These are phyloP conservation scores for Lecanicillium sp. DNA, from an alignment of 2,329 filamentous ascomycete species.

Conservation along the genomic window DNA sequence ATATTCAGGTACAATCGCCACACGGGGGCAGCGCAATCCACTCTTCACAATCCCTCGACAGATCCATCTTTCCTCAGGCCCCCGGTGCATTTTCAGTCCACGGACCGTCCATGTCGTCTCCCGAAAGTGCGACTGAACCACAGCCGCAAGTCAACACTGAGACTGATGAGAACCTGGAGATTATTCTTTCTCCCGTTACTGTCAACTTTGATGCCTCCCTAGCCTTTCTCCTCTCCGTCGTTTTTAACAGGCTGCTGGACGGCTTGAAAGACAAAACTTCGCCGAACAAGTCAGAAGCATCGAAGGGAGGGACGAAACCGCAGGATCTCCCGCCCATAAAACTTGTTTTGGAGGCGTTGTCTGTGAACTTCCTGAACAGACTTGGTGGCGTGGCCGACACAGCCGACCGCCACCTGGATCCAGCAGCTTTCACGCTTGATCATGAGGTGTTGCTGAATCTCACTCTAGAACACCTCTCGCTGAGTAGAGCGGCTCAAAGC, in stretches of 20 bases:
- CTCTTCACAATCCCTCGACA: conserved; percentile 23
- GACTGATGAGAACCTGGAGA: conserved; percentile 33
- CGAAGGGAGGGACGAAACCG: conserved; percentile 9
- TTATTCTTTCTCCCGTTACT: conserved; percentile 43
- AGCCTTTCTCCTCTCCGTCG: conserved; percentile 45
- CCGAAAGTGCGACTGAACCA: background rate
- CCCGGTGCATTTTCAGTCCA: conserved; percentile 56
- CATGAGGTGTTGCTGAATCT: conserved; percentile 15
- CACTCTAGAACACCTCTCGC: conserved; percentile 3
- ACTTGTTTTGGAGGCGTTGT: conserved; percentile 40
- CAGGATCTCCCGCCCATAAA: conserved; percentile 22
- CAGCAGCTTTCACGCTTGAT: conserved; percentile 29
- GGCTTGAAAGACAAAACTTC: conserved; percentile 26
- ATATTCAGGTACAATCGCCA: conserved; percentile 27
- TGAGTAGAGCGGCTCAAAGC: conserved; percentile 1
- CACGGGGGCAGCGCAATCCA: conserved; percentile 19
- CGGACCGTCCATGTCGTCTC: conserved; percentile 8
- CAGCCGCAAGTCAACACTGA: conserved; percentile 2
- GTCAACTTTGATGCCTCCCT: conserved; percentile 50
- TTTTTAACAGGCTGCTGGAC: conserved; percentile 40
- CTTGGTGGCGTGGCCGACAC: conserved; percentile 45
- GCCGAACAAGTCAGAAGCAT: conserved; percentile 11
- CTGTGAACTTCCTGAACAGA: conserved; percentile 48
- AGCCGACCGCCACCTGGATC: conserved; percentile 35
- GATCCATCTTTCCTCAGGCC: conserved; percentile 41